Evolutionary conservation across 306 rosid species (phyloP), one percentile per base, ranked within the genome.

Genomic region (Lathyrus aphaca): DNA sequence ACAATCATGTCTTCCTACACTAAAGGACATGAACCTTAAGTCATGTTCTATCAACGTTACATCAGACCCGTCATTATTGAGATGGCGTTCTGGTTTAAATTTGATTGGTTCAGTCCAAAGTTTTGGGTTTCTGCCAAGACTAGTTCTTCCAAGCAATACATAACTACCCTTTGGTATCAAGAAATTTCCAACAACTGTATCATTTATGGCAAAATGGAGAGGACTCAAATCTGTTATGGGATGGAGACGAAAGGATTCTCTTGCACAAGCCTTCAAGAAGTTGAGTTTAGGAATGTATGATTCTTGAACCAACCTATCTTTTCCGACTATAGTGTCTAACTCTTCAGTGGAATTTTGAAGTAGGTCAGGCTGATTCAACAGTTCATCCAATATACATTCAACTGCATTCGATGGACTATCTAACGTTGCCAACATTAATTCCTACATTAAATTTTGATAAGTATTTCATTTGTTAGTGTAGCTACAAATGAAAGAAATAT

Each of bases 331-430:
- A 7, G 25, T 15, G 6, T 87, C 81, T 3, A 84, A 19, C 64
- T 87, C 87, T 1, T 80, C 78, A 0, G 10, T 27, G 10, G 85
- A 88, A 51, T 7, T 58, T 35, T 40, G 7, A 0, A 82, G 71
- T 9, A 78, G 5, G 8, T 73, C 61, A 0, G 84, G 84, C 6
- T 76, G 83, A 12, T 84, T 76, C 0, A 84, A 40, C 85, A 84
- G 74, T 42, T 84, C 82, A 1, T 72, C 77, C 6, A 87, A n/a
- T 23, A 58, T 77, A 81, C 87, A 87, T 69, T 87, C 89, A 4
- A 58, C 69, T 2, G 59, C 62, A 19, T 73, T 80, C 32, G 70
- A 80, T 6, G 84, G 91, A 37, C 77, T 87, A 32, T 84, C 85
- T 8, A 87, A 64, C 0, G 46, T 4, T 56, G 66, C 87, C 5